These are phyloP conservation scores for Diaporthe sp. DNA, from an alignment of 2,329 filamentous ascomycete species.

Conservation along the genomic window DNA sequence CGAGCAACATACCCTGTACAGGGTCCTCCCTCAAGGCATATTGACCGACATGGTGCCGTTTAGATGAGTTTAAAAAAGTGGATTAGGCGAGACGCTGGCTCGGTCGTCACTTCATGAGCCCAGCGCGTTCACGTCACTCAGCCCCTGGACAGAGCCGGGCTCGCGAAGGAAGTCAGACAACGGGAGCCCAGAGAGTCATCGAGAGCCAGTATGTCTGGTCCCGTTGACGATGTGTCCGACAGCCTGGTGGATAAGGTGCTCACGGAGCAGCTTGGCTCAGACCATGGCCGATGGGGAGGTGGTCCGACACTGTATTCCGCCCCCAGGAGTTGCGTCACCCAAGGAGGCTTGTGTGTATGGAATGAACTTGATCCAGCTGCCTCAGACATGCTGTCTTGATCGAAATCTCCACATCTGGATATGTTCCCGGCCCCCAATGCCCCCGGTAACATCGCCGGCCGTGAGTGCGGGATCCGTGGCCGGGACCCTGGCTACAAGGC, in stretches of 20 bases:
- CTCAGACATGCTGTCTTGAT: not conserved
- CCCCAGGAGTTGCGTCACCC: not conserved
- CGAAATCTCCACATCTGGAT: not conserved
- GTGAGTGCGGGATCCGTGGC: not conserved
- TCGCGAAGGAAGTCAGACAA: not conserved
- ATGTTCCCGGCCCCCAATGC: constrained; percentile 7
- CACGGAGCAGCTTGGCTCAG: constrained; percentile 6
- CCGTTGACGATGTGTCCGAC: not conserved
- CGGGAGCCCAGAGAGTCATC: not conserved
- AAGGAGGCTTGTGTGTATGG: not conserved
- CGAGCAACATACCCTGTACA: not conserved
- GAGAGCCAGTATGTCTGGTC: constrained; percentile 1
- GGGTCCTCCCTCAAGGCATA: not conserved
- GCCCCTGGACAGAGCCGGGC: not conserved
- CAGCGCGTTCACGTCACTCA: not conserved
- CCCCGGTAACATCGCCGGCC: not conserved
- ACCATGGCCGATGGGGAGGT: not conserved
- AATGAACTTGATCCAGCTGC: not conserved
- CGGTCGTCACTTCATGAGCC: not conserved
- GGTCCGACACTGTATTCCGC: not conserved
- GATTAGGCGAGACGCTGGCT: constrained; percentile 21
- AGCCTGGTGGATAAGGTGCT: not conserved
- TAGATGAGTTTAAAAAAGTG: constrained; percentile 22
- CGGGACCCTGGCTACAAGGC: not conserved
- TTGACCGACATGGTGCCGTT: not conserved